These are phyloP conservation scores for Suhomyces tanzawaensis DNA, from an alignment of 805 yeast species.

Conservation along the genomic window DNA sequence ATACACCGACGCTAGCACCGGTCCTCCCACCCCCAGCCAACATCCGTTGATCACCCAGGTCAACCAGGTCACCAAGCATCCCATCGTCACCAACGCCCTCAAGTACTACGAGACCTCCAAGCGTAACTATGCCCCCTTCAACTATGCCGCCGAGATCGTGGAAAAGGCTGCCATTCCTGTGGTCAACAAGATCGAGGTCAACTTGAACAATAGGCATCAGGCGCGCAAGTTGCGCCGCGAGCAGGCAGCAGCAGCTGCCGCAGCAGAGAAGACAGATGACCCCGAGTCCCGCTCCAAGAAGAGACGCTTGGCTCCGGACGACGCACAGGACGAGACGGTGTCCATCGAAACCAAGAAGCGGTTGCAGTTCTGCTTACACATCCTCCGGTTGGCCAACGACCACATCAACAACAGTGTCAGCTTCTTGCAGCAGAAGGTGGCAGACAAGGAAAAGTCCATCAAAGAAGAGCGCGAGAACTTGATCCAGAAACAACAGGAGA, in stretches of 20 bases:
- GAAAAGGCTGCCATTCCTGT: slow-evolving; percentile 56
- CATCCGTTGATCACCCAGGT: slow-evolving; percentile 43
- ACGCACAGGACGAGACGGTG: slow-evolving; percentile 24
- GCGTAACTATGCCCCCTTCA: slow-evolving; percentile 47
- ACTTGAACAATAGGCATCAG: slow-evolving; percentile 40
- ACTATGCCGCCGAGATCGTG: slow-evolving; percentile 60
- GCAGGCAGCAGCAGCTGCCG: slow-evolving; percentile 15
- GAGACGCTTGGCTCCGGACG: slow-evolving; percentile 20
- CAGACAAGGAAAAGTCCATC: slow-evolving; percentile 41
- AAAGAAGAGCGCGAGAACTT: slow-evolving; percentile 19
- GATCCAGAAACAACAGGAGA: slow-evolving; percentile 10
- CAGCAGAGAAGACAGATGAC: background rate
- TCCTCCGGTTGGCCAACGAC: slow-evolving; percentile 76
- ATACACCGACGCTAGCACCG: background rate
- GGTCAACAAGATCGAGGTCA: slow-evolving; percentile 48
- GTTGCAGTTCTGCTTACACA: slow-evolving; percentile 73
- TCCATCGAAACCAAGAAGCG: slow-evolving; percentile 73
- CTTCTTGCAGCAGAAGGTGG: slow-evolving; percentile 51
- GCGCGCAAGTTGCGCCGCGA: slow-evolving; percentile 16
- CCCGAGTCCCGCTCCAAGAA: slow-evolving; percentile 12
- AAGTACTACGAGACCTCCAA: slow-evolving; percentile 46
- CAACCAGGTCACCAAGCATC: slow-evolving; percentile 37
- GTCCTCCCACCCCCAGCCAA: slow-evolving; percentile 8
- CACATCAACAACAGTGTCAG: slow-evolving; percentile 68
- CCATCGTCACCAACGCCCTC: slow-evolving; percentile 48